Evolutionary conservation across 2,329 filamentous ascomycete genomes (phyloP), one percentile per base, ranked within the genome.

Genomic region (Paraphaeosphaeria sporulosa): DNA sequence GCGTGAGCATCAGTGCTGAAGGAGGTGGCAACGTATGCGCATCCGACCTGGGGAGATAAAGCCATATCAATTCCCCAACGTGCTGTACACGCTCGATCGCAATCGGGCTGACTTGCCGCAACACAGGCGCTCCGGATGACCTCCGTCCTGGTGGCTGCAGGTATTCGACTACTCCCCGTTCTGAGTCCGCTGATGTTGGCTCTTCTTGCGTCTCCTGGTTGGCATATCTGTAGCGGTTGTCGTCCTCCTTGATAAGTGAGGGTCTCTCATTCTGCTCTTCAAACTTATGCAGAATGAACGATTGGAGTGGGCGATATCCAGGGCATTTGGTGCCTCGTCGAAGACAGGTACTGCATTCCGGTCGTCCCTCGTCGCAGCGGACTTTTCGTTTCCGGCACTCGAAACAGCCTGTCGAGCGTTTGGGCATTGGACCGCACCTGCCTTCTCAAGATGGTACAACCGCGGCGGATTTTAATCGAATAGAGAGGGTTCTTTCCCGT

Each of bases 341-440:
- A 51, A 75, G 34, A 55, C 75, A 77, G 6, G 64, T 75, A 44
- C 69, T 73, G 61, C 75, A 77, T 59, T 77, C 75, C 36, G 75
- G 75, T 53, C 71, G 74, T 36, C 69, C 60, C 57, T 76, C 75
- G 56, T 77, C 75, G 61, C 75, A 77, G 47, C 75, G 68, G 30
- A 77, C 75, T 56, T 77, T 77, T 34, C 75, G 71, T 65, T 73
- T 72, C 64, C 75, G 72, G 62, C 75, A 77, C 60, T 73, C 70
- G 59, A 77, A 77, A 64, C 75, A 77, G 42, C 75, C 75, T 38
- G 69, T 64, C 32, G 72, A 76, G 58, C 75, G 69, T 59, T 76
- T 77, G 42, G 75, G 75, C 75, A 77, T 77, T 27, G 64, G 30
- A 27, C 23, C 36, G 15, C 21, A 25, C 36, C 30, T 21, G 17